Base-by-base conservation (phyloP, 2,329 filamentous ascomycete species). In the Ophiostoma ulmi region DNA sequence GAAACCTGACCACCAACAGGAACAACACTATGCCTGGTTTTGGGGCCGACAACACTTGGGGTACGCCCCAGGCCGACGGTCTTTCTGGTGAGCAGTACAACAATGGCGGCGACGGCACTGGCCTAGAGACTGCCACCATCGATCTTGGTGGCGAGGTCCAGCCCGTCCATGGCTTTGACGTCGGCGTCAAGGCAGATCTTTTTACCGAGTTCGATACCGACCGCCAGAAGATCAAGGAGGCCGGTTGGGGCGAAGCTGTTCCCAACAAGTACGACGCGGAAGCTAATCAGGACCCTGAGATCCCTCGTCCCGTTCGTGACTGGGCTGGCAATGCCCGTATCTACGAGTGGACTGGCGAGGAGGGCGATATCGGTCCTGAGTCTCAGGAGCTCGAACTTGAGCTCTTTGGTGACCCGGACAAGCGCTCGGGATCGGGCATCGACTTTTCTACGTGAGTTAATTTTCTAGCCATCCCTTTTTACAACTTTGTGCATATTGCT, bases 291-390 rank as follows among this genome's bases (percentile, higher is more conserved):
- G 74, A 75, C 38, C 72, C 74, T 8, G 70, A 74, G 1, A 73
- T 67, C 6, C 67, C 72, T n/a, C 39, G 26, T 41, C 31, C 26
- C 55, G 75, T 76, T 1, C 58, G 72, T 13, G 75, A 78, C 2
- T 88, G 84, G 80, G 86, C 84, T 17, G 79, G 82, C 52, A 86
- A 86, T 70, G 89, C 88, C n/a, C 80, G 78, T 0, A 83, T 91
- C 63, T 98, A 98, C 75, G 87, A 94, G 76, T 98, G 91, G 91
- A 85, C 88, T 22, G 93, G 93, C 13, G 92, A 97, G 2, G 91
- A 86, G 75, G 95, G 94, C 1, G 94, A 98, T 58, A 83, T 99
- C 70, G 94, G 90, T 7, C 93, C 93, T 0, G 83, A 82, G 68
- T 86, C 89, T 69, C 82, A 85, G 0, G 86, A 88, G 67, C 86